Conservation (phyloP, 768 basidiomycete species). For the Serpula lacrymans region DNA sequence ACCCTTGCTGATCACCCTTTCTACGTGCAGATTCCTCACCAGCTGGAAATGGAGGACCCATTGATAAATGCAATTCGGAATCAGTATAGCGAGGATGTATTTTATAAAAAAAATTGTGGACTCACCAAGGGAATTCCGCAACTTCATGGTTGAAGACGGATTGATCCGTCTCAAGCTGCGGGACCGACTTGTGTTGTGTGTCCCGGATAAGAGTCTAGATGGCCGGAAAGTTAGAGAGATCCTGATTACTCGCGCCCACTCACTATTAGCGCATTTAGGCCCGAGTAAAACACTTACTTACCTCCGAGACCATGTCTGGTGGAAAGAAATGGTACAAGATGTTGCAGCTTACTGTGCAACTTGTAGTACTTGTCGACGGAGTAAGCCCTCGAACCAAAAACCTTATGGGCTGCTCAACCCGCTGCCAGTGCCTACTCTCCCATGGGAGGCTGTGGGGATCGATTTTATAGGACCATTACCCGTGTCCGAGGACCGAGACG, state of each 20-base stretch:
- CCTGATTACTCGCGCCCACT: conserved; percentile 23
- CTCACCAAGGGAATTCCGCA: conserved; percentile 21
- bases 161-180: conserved; percentile 12
- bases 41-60: conserved; percentile 9
- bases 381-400: conserved; percentile 23
- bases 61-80: conserved; percentile 13
- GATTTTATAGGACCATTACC: conserved; percentile 24
- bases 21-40: conserved; percentile 16
- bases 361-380: conserved; percentile 14
- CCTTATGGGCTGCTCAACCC: conserved; percentile 25
- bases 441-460: conserved; percentile 25
- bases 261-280: conserved; percentile 23
- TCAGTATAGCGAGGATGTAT: conserved; percentile 1
- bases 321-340: conserved; percentile 19
- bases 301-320: conserved; percentile 22
- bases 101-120: conserved; percentile 16
- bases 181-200: conserved; percentile 13
- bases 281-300: conserved; percentile 19
- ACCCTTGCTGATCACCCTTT: conserved; percentile 14
- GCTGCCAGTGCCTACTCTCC: conserved; percentile 18
- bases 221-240: conserved; percentile 11
- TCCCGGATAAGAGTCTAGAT: conserved; percentile 13
- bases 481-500: conserved; percentile 12
- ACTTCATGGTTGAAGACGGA: conserved; percentile 11
- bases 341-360: conserved; percentile 15